Evolutionary conservation across 148 eudicot genomes (phyloP).

Genomic region (Limonium bicolor): DNA sequence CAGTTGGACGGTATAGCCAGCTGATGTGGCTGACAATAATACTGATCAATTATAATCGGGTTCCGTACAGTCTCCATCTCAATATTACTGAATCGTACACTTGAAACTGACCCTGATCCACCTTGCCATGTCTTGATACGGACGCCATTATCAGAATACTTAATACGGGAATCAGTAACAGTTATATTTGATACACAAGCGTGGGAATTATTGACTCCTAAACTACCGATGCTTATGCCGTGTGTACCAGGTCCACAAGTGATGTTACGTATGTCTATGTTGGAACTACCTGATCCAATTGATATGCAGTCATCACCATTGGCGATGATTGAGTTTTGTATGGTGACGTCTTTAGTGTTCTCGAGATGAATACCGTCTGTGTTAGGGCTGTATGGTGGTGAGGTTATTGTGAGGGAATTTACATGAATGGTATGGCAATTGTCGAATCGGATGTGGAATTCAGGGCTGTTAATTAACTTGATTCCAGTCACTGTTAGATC

Average conservation of each 20-base stretch:
- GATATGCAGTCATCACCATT: constrained; percentile 95
- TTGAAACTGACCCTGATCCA: constrained; percentile 72
- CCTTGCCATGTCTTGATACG: constrained; percentile 98
- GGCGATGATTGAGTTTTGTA: constrained; percentile 56
- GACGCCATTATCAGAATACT: constrained; percentile 71
- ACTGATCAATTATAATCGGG: constrained; percentile 84
- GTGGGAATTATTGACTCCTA: constrained; percentile 50
- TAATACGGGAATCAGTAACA: constrained; percentile 46
- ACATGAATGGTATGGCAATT: constrained; percentile 42
- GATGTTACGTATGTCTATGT: constrained; percentile 72
- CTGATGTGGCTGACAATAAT: constrained; percentile 32
- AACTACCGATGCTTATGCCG: constrained; percentile 97
- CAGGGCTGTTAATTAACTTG: constrained; percentile 60
- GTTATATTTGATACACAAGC: constrained; percentile 83
- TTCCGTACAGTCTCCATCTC: constrained; percentile 78
- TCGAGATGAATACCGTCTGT: constrained; percentile 95
- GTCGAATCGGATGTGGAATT: constrained; percentile 77
- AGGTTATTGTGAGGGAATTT: constrained; percentile 40
- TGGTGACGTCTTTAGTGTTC: constrained; percentile 49
- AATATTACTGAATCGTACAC: constrained; percentile 44
- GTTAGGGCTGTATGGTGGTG: constrained; percentile 68
- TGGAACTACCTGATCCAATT: constrained; percentile 64
- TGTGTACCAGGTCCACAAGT: constrained; percentile 91
- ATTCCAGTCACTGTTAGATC: constrained; percentile 53
- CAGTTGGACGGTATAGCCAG: constrained; percentile 22